Conservation (phyloP, 2,329 filamentous ascomycete genomes). For the Aspergillus versicolor region DNA sequence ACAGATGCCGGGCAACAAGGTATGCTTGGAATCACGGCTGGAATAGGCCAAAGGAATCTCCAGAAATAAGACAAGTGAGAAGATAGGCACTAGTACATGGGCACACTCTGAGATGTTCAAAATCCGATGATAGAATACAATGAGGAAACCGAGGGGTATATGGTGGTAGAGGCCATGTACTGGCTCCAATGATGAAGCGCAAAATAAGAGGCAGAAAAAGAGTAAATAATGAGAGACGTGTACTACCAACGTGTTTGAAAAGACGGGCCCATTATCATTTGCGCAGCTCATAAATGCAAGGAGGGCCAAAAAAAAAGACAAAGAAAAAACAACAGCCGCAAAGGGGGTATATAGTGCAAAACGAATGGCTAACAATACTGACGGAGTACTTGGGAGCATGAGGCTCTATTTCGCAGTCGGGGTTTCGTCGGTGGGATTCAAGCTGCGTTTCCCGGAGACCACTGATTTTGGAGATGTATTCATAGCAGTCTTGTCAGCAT, state of each 20-base stretch:
- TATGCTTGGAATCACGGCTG: neutral
- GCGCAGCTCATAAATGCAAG: constrained; percentile 12
- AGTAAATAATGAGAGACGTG: constrained; percentile 2
- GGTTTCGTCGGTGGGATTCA: neutral
- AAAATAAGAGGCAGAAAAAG: neutral
- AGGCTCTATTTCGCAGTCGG: constrained; percentile 9
- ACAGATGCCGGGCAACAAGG: neutral
- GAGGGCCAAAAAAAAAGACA: too few relatives aligned
- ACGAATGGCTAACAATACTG: constrained; percentile 9
- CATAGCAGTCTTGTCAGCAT: constrained; percentile 2
- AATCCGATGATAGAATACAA: constrained; percentile 13
- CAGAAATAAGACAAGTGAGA: neutral
- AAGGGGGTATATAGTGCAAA: constrained; percentile 18
- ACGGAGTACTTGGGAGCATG: constrained; percentile 3
- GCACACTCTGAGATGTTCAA: constrained; percentile 5
- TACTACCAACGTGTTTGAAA: neutral
- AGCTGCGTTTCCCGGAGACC: constrained; percentile 10
- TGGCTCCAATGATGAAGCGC: neutral
- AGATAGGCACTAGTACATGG: neutral
- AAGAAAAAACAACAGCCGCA: constrained; percentile 13
- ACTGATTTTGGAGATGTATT: constrained; percentile 17
- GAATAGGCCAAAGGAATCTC: constrained; percentile 4
- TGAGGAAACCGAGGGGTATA: constrained; percentile 8
- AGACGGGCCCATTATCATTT: constrained; percentile 10
- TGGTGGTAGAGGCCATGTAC: neutral